These are phyloP conservation scores for Dryadomyces quercus-mongolicae DNA, from an alignment of 2,329 filamentous ascomycete genomes.

Conservation along the genomic window DNA sequence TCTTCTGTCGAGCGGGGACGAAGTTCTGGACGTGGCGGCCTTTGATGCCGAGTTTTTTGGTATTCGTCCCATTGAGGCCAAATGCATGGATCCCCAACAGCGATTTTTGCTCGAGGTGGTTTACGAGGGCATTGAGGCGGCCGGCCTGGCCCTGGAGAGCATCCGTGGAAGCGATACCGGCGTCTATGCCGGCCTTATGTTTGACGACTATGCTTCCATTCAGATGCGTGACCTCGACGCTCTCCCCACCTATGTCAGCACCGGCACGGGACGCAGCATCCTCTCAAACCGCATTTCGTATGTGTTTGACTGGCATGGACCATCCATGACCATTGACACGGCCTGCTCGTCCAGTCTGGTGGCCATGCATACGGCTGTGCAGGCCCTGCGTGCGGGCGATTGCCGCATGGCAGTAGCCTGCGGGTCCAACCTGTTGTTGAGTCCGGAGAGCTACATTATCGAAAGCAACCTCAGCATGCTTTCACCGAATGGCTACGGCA, in stretches of 20 bases:
- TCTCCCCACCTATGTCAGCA: constrained; percentile 13
- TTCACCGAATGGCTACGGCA: constrained; percentile 9
- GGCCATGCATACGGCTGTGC: constrained; percentile 10
- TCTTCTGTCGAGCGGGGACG: neutral
- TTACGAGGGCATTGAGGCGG: constrained; percentile 48
- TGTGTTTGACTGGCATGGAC: constrained; percentile 22
- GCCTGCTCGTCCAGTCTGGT: constrained; percentile 25
- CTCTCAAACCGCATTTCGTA: constrained; percentile 24
- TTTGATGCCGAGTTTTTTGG: constrained; percentile 59
- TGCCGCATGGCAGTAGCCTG: neutral
- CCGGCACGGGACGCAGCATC: constrained; percentile 19
- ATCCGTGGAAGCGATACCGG: neutral
- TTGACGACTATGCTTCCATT: constrained; percentile 14
- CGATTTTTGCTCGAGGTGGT: constrained; percentile 48
- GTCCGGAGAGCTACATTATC: constrained; percentile 10
- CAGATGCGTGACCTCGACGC: constrained; percentile 13
- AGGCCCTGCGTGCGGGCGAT: constrained; percentile 9
- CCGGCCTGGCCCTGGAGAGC: neutral
- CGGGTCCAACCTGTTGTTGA: constrained; percentile 6
- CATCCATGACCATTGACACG: constrained; percentile 24
- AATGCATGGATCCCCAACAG: constrained; percentile 55
- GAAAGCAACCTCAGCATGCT: constrained; percentile 11
- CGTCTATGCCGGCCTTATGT: constrained; percentile 18
- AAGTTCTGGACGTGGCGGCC: neutral
- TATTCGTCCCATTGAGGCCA: constrained; percentile 54